Evolutionary conservation across 2,329 filamentous ascomycete species (phyloP).

Genomic region (Trichoderma arundinaceum): DNA sequence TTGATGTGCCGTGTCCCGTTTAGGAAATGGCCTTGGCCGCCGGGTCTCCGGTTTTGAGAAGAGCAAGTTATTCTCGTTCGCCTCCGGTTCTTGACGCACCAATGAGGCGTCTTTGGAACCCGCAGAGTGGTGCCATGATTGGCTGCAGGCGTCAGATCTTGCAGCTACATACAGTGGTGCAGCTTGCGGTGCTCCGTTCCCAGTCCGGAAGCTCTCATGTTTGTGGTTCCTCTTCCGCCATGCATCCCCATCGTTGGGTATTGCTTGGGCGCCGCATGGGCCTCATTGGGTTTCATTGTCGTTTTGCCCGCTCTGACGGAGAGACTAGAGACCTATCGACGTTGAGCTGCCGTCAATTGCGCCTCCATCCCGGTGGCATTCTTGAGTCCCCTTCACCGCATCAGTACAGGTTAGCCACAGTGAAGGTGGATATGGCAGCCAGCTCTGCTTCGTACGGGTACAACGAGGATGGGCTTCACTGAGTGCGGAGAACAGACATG

Average conservation of each 20-base stretch:
- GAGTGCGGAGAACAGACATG: slow-evolving; percentile 11
- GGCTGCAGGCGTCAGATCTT: slow-evolving; percentile 12
- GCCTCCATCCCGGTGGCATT: background rate
- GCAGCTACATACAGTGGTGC: slow-evolving; percentile 20
- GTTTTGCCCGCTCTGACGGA: background rate
- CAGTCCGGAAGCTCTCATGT: slow-evolving; percentile 21
- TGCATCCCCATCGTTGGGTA: slow-evolving; percentile 28
- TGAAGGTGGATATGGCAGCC: background rate
- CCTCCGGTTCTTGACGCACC: background rate
- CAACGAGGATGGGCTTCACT: background rate
- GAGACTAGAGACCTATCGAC: background rate
- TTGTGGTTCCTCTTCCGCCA: background rate
- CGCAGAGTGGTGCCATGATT: slow-evolving; percentile 17
- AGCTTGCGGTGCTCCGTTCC: slow-evolving; percentile 10
- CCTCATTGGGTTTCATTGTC: slow-evolving; percentile 17
- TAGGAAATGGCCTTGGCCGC: slow-evolving; percentile 15
- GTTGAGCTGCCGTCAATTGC: background rate
- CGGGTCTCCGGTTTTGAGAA: slow-evolving; percentile 8
- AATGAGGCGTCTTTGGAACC: background rate
- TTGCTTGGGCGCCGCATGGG: slow-evolving; percentile 23
- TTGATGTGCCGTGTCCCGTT: slow-evolving; percentile 23
- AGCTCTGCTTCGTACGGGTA: background rate
- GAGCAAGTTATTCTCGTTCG: background rate
- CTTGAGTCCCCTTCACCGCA: no score
- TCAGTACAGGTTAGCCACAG: background rate